phyloP scores from a whole-genome alignment of 768 basidiomycete genomes.

The Phaffia tasmanica region DNA sequence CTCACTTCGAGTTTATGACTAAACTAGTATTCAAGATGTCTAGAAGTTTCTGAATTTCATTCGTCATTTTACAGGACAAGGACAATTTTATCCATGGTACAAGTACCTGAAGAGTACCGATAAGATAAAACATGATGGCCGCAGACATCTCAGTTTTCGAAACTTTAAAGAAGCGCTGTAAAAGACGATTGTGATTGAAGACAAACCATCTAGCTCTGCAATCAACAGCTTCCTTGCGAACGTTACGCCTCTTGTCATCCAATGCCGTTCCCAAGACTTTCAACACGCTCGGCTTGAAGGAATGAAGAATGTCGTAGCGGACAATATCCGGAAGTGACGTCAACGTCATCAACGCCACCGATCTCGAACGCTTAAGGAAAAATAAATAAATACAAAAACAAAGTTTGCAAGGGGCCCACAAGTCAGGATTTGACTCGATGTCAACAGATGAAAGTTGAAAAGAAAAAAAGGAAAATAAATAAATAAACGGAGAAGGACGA shows the following conservation, averaged over 20 bases:
- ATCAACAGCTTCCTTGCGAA: slow-evolving; percentile 80
- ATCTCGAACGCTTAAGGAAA: slow-evolving; percentile 56
- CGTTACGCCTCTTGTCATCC: slow-evolving; percentile 78
- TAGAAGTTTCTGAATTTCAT: too few relatives aligned
- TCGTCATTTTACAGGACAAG: neutral
- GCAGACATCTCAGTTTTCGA: neutral
- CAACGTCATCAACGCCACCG: slow-evolving; percentile 63
- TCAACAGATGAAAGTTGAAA: neutral
- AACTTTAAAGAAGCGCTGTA: neutral
- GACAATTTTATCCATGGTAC: slow-evolving; percentile 3
- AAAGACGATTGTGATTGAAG: neutral
- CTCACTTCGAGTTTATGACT: too few relatives aligned
- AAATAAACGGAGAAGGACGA: neutral
- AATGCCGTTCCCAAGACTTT: slow-evolving; percentile 61
- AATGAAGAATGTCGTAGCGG: slow-evolving; percentile 72
- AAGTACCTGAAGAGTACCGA: slow-evolving; percentile 1
- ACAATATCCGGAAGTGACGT: slow-evolving; percentile 61
- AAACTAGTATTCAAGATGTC: too few relatives aligned
- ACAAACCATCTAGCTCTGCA: slow-evolving; percentile 46
- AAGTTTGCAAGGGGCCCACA: neutral
- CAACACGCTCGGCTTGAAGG: slow-evolving; percentile 60
- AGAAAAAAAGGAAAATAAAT: neutral
- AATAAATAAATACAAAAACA: neutral
- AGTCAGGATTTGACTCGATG: neutral
- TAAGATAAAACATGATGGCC: neutral